phyloP scores from a whole-genome alignment of 202 grass and related monocot species.

The Brachypodium distachyon region DNA sequence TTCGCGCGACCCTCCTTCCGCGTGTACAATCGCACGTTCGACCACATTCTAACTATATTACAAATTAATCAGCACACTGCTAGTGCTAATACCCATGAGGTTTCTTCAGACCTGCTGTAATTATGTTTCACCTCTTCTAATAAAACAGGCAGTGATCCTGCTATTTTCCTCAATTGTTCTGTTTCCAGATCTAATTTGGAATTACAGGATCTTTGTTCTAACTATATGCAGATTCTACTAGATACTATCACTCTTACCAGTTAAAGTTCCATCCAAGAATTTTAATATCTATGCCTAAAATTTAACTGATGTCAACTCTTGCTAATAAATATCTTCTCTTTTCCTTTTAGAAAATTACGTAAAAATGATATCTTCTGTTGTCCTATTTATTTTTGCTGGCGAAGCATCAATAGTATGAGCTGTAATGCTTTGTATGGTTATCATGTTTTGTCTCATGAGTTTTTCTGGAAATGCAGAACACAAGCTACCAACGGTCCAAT shows the following conservation, averaged over 20 bases:
- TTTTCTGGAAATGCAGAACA: slow-evolving; percentile 19
- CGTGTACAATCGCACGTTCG: no score
- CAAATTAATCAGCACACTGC: no score
- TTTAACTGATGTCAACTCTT: background rate
- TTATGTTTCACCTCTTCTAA: no score
- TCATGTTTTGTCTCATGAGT: background rate
- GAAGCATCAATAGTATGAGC: background rate
- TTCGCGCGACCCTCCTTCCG: no score
- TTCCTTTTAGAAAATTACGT: background rate
- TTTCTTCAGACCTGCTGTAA: no score
- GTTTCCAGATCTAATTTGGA: background rate
- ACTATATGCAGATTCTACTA: background rate
- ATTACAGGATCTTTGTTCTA: background rate
- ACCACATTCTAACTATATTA: no score
- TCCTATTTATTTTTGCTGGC: background rate
- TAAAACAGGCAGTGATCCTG: no score
- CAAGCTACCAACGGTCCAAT: slow-evolving; percentile 17
- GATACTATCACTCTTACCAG: background rate
- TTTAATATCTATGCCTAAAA: background rate
- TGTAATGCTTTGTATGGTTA: background rate
- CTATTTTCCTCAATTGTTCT: background rate
- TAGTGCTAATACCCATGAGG: no score
- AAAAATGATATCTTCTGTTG: background rate
- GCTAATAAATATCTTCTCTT: background rate
- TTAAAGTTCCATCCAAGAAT: background rate